phyloP scores from a whole-genome alignment of 345 rosid species.

The Eucalyptus lansdowneana region DNA sequence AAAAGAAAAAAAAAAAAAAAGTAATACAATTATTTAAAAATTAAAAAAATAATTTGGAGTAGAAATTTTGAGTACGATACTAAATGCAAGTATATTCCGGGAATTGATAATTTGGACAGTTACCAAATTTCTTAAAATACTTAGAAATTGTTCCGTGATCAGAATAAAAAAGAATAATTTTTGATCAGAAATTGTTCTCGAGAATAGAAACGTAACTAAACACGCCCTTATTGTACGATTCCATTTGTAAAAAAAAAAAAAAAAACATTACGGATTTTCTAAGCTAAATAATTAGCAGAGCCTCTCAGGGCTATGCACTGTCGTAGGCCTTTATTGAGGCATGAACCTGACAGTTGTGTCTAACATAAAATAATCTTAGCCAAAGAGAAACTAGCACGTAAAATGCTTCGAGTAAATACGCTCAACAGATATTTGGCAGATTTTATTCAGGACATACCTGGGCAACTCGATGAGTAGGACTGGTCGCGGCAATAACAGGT shows the following conservation, averaged over 20 bases:
- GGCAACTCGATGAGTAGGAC: background rate
- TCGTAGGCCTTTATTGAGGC: background rate
- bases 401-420: background rate
- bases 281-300: background rate
- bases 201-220: no score
- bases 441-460: background rate
- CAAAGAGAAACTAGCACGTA: background rate
- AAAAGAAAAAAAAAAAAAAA: no score
- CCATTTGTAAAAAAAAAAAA: background rate
- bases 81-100: no score
- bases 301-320: background rate
- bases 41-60: no score
- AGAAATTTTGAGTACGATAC: no score
- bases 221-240: background rate
- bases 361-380: background rate
- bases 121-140: no score
- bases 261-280: background rate
- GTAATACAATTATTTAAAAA: no score
- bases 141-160: fast-evolving
- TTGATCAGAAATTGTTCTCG: fast-evolving
- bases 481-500: background rate
- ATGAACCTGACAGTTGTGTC: background rate
- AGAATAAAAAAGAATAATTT: no score
- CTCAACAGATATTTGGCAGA: background rate
- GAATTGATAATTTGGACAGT: no score